A percentile compares a stretch with the other conserved stretches of the same genome.
Conservation (phyloP, 2,329 filamentous ascomycete genomes). For the Cercospora sojina region DNA sequence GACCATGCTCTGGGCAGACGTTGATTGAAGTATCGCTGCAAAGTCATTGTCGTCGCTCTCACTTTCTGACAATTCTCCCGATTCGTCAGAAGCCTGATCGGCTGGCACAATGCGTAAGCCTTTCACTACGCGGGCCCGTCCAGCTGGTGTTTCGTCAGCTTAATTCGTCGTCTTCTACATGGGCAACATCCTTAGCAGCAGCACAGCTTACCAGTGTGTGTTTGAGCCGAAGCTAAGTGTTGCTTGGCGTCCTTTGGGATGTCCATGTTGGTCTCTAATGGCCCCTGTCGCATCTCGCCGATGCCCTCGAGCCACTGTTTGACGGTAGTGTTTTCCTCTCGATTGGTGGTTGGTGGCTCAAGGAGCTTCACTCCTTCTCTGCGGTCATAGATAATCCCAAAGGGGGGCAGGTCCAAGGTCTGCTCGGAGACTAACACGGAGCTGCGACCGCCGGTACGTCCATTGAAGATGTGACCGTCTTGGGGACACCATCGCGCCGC, state of each 20-base stretch:
- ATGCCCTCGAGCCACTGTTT: constrained; percentile 31
- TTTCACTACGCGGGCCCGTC: constrained; percentile 23
- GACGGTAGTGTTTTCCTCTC: constrained; percentile 22
- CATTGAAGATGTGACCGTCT: constrained; percentile 30
- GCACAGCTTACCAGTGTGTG: constrained; percentile 9
- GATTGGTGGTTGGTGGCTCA: not conserved
- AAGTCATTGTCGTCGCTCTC: constrained; percentile 10
- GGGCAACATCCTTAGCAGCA: constrained; percentile 7
- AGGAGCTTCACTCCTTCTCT: constrained; percentile 5
- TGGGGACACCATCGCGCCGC: constrained; percentile 18
- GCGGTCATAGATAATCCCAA: constrained; percentile 10
- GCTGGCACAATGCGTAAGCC: constrained; percentile 16
- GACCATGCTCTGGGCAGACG: not conserved
- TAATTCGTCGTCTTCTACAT: not conserved
- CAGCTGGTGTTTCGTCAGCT: not conserved
- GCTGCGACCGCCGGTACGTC: constrained; percentile 20
- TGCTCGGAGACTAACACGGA: not conserved
- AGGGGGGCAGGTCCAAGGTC: constrained; percentile 17
- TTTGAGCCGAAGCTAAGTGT: constrained; percentile 17
- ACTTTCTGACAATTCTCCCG: constrained; percentile 12
- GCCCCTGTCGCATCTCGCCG: constrained; percentile 24
- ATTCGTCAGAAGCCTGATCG: not conserved
- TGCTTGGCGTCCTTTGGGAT: constrained; percentile 28
- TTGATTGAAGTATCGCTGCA: not conserved
- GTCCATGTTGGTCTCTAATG: constrained; percentile 20